These are phyloP conservation scores for Scutellaria galericulata DNA, from an alignment of 257 asterid genomes.

Conservation along the genomic window DNA sequence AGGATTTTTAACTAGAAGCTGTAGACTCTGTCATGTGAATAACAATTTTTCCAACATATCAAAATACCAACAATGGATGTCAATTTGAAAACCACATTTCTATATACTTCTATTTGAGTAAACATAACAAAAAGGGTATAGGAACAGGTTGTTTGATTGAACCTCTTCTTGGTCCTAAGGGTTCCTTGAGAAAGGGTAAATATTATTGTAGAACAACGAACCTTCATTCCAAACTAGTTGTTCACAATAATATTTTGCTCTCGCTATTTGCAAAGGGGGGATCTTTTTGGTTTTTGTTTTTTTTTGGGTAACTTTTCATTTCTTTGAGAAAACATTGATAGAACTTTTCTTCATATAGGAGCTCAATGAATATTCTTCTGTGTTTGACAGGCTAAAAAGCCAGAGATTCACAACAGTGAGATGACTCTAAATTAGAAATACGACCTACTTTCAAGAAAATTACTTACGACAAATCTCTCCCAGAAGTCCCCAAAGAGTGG, in stretches of 20 bases:
- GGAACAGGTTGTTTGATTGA: background rate
- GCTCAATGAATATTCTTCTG: background rate
- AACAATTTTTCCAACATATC: background rate
- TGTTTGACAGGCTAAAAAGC: constrained; percentile 5
- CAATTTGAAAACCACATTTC: background rate
- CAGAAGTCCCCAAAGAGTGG: constrained; percentile 97
- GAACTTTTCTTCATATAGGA: constrained; percentile 3
- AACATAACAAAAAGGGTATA: background rate
- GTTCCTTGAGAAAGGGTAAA: too few species aligned
- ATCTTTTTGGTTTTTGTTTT: too few species aligned
- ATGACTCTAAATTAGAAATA: constrained; percentile 11
- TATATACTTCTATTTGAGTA: background rate
- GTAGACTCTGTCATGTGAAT: background rate
- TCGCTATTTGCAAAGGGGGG: constrained; percentile 4
- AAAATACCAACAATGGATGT: background rate
- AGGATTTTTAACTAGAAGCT: constrained; percentile 21
- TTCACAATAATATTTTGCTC: constrained; percentile 5
- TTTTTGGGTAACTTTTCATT: background rate
- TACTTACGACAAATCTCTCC: constrained; percentile 93
- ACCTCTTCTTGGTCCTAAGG: background rate
- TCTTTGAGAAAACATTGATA: constrained; percentile 9
- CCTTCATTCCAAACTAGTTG: constrained; percentile 5
- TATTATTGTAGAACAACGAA: background rate
- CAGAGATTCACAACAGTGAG: constrained; percentile 21
- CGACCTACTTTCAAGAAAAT: constrained; percentile 15